Percentiles rank a stretch among this genome's conserved stretches.
These are phyloP conservation scores for Tubosaeta sp. DNA, from an alignment of 768 basidiomycete species.

Conservation along the genomic window DNA sequence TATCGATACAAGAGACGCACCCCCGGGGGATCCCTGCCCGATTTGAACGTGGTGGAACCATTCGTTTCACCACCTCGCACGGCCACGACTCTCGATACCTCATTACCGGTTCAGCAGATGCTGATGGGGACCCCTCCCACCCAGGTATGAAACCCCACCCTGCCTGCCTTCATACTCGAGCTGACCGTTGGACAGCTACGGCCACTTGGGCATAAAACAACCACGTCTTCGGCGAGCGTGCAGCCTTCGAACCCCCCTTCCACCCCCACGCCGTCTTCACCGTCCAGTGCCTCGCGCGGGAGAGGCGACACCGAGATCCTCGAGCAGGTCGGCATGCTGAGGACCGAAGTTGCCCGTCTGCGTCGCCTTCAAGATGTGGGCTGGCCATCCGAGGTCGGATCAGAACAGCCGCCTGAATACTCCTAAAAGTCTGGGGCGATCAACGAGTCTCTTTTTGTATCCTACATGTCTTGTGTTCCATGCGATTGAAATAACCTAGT, in stretches of 20 bases:
- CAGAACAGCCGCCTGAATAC: too few relatives aligned
- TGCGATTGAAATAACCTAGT: too few relatives aligned
- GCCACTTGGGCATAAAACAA: neutral
- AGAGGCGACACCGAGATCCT: neutral
- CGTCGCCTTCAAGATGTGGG: too few relatives aligned
- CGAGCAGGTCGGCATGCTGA: conserved; percentile 4
- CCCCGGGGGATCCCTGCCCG: neutral
- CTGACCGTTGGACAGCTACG: too few relatives aligned
- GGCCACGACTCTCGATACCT: neutral
- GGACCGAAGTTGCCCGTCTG: conserved; percentile 11
- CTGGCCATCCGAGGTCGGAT: too few relatives aligned
- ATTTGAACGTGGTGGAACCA: neutral
- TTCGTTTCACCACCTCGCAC: neutral
- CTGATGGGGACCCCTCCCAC: too few relatives aligned
- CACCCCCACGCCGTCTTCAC: neutral
- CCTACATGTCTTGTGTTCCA: too few relatives aligned
- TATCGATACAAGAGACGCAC: neutral
- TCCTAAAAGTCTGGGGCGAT: too few relatives aligned
- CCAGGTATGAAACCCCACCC: too few relatives aligned
- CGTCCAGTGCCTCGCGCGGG: neutral
- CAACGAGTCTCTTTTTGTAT: too few relatives aligned
- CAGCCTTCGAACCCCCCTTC: neutral
- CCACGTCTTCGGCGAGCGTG: neutral
- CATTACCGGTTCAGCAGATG: neutral
- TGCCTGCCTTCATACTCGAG: too few relatives aligned